Conservation (phyloP, 116 monocot genomes). For the Zostera marina region DNA sequence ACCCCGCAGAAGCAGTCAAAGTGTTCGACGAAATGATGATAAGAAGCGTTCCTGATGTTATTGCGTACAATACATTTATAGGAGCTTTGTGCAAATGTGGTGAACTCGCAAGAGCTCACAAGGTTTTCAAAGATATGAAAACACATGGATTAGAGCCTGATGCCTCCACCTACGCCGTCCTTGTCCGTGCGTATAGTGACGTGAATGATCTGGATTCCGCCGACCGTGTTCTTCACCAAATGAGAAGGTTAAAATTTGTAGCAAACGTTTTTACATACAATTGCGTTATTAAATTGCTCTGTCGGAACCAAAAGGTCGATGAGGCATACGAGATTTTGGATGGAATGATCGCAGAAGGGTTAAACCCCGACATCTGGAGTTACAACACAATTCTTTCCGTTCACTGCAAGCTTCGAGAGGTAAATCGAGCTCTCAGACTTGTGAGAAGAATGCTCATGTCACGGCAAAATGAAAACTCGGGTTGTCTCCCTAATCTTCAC, state of each 20-base stretch:
- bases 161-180: conserved; percentile 34
- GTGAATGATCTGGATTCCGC: conserved; percentile 26
- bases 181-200: conserved; percentile 46
- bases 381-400: conserved; percentile 48
- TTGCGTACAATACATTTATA: conserved; percentile 42
- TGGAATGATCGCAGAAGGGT: conserved; percentile 45
- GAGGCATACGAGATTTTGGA: conserved; percentile 63
- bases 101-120: conserved; percentile 26
- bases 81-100: conserved; percentile 34
- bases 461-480: conserved; percentile 11
- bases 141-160: conserved; percentile 29
- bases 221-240: conserved; percentile 28
- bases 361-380: conserved; percentile 62
- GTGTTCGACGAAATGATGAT: conserved; percentile 34
- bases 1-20: conserved; percentile 17
- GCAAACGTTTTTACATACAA: conserved; percentile 77
- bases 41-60: conserved; percentile 18
- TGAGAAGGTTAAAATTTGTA: conserved; percentile 19
- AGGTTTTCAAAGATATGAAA: conserved; percentile 30
- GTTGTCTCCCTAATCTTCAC: conserved; percentile 51
- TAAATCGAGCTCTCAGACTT: conserved; percentile 48
- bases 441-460: conserved; percentile 29
- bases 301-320: conserved; percentile 27
- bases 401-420: conserved; percentile 65
- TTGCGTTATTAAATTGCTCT: conserved; percentile 40